Conservation (phyloP, 75 land plant species). For the Sequoia sempervirens region DNA sequence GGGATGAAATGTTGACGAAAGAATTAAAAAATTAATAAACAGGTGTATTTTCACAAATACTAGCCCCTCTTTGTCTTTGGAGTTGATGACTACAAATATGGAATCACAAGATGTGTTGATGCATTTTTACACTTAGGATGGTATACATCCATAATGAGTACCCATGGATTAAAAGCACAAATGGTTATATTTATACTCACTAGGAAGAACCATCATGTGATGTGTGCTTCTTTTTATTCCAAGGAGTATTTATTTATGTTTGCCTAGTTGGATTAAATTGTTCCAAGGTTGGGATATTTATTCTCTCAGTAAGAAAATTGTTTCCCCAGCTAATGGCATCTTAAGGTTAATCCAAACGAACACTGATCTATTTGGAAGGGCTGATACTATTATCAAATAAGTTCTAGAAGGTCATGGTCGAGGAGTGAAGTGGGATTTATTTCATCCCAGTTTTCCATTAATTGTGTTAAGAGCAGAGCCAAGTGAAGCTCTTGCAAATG, state of each 20-base stretch:
- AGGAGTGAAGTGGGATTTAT: constrained; percentile 72
- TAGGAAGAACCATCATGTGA: neutral
- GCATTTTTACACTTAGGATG: constrained; percentile 63
- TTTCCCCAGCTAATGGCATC: constrained; percentile 58
- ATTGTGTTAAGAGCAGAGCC: constrained; percentile 74
- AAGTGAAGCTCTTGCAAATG: constrained; percentile 75
- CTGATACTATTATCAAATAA: constrained; percentile 28
- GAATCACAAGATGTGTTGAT: constrained; percentile 67
- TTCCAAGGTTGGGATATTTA: constrained; percentile 66
- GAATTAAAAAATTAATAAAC: no score
- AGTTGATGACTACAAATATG: constrained; percentile 77
- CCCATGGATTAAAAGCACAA: constrained; percentile 73
- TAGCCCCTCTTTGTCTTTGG: constrained; percentile 72
- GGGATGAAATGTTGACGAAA: no score
- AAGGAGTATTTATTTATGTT: constrained; percentile 58
- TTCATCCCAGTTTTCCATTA: constrained; percentile 64
- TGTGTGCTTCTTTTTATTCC: constrained; percentile 71
- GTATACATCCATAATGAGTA: constrained; percentile 68
- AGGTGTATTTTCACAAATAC: constrained; percentile 69
- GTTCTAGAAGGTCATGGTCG: constrained; percentile 31
- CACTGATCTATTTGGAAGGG: constrained; percentile 64
- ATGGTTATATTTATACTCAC: no score
- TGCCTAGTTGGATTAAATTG: constrained; percentile 57
- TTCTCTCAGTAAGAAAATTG: constrained; percentile 54
- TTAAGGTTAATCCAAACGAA: constrained; percentile 64